A percentile compares a stretch with the other conserved stretches of the same genome.
Conservation (phyloP, 1,139 yeast species). For the Candida pseudoviswanathii region DNA sequence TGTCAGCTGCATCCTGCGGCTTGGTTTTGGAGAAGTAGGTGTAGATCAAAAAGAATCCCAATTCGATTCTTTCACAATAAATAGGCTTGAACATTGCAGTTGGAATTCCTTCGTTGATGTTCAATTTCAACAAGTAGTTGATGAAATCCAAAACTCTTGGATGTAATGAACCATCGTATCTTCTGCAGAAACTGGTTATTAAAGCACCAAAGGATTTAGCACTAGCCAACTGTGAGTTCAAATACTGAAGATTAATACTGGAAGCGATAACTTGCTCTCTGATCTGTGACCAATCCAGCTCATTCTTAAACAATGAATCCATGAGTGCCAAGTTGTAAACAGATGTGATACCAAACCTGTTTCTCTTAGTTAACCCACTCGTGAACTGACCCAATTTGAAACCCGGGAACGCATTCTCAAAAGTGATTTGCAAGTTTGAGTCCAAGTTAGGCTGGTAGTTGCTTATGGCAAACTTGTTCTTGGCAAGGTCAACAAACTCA, state of each 20-base stretch:
- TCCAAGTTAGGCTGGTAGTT: conserved; percentile 47
- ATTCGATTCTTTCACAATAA: conserved; percentile 64
- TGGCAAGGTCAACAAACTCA: conserved; percentile 33
- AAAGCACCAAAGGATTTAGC: conserved; percentile 82
- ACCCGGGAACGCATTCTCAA: conserved; percentile 51
- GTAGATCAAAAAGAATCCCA: conserved; percentile 66
- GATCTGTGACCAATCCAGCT: conserved; percentile 51
- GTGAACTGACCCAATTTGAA: conserved; percentile 55
- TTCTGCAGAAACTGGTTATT: conserved; percentile 61
- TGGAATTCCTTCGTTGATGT: conserved; percentile 55
- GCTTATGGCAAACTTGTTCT: conserved; percentile 31
- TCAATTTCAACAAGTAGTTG: conserved; percentile 51
- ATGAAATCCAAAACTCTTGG: conserved; percentile 46
- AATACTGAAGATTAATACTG: conserved; percentile 64
- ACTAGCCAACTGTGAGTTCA: conserved; percentile 66
- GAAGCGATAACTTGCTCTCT: conserved; percentile 59
- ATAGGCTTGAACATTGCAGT: conserved; percentile 51
- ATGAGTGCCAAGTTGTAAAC: conserved; percentile 65
- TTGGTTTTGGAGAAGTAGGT: conserved; percentile 36
- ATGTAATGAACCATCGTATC: conserved; percentile 34
- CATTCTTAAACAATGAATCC: conserved; percentile 56
- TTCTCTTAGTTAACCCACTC: conserved; percentile 48
- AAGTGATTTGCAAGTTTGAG: conserved; percentile 24
- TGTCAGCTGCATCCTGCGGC: conserved; percentile 27
- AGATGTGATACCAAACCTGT: conserved; percentile 53